Conservation (phyloP, 2,329 filamentous ascomycete species). For the Aspergillus proliferans region DNA sequence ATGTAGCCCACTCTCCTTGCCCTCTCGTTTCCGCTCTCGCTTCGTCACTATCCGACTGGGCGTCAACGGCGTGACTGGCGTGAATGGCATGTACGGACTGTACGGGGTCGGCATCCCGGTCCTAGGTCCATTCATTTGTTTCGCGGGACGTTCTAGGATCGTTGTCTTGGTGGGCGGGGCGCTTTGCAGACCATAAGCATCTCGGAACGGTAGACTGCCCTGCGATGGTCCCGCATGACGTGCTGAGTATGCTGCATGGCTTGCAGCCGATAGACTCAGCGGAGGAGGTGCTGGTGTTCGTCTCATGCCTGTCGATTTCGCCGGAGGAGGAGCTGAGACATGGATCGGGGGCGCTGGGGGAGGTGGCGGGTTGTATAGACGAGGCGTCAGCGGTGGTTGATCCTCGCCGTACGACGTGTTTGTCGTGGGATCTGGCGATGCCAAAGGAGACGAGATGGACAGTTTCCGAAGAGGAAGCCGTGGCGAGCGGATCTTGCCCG, state of each 20-base stretch:
- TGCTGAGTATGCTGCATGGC: slow-evolving; percentile 8
- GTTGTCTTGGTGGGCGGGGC: slow-evolving; percentile 46
- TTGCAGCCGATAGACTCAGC: slow-evolving; percentile 23
- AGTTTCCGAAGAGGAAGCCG: slow-evolving; percentile 46
- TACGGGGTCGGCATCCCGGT: slow-evolving; percentile 46
- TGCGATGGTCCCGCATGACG: background rate
- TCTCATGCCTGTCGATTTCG: slow-evolving; percentile 8
- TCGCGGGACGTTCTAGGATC: slow-evolving; percentile 39
- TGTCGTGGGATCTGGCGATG: slow-evolving; percentile 39
- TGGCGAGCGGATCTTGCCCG: slow-evolving; percentile 39
- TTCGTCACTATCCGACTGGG: slow-evolving; percentile 42
- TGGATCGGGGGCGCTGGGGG: slow-evolving; percentile 39
- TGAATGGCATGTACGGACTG: slow-evolving; percentile 47
- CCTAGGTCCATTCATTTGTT: slow-evolving; percentile 32
- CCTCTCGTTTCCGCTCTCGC: slow-evolving; percentile 37
- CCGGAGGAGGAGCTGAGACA: slow-evolving; percentile 31
- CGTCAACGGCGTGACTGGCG: slow-evolving; percentile 45
- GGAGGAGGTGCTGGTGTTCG: slow-evolving; percentile 24
- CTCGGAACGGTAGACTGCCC: slow-evolving; percentile 37
- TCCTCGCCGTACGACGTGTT: slow-evolving; percentile 42
- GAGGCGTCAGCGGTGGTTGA: slow-evolving; percentile 53
- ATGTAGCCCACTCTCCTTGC: slow-evolving; percentile 37
- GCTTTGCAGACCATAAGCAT: slow-evolving; percentile 37
- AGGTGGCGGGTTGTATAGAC: slow-evolving; percentile 50
- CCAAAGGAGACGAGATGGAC: slow-evolving; percentile 52